phyloP scores from a whole-genome alignment of 345 rosid genomes.

The Leavenworthia alabamica region DNA sequence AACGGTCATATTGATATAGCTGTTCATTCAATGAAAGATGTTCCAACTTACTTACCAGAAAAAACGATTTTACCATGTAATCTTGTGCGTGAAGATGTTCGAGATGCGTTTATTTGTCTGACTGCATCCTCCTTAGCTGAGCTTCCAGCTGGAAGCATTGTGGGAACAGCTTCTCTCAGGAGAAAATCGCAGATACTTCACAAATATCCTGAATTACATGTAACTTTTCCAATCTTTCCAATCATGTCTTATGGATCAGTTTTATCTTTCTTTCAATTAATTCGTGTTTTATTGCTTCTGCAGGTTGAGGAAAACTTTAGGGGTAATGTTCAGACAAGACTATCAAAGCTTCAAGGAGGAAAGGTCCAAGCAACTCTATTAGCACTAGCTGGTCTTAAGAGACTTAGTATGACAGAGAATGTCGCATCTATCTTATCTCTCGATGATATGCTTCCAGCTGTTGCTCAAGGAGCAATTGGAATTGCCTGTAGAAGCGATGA shows the following conservation, averaged over 20 bases:
- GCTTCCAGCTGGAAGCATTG: conserved; percentile 76
- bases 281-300: background rate
- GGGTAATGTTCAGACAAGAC: conserved; percentile 92
- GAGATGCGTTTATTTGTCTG: conserved; percentile 83
- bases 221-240: conserved; percentile 29
- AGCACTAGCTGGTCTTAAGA: conserved; percentile 94
- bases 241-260: background rate
- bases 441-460: conserved; percentile 98
- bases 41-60: conserved; percentile 87
- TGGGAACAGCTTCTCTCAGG: conserved; percentile 97
- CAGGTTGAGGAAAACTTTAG: conserved; percentile 89
- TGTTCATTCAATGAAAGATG: conserved; percentile 98
- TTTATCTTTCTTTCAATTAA: background rate
- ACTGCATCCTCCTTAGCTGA: conserved; percentile 59
- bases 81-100: conserved; percentile 86
- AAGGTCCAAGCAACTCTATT: conserved; percentile 80
- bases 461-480: conserved; percentile 99
- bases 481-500: conserved; percentile 83
- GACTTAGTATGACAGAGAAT: conserved; percentile 82
- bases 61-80: conserved; percentile 84
- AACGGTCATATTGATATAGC: conserved; percentile 91
- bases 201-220: conserved; percentile 70
- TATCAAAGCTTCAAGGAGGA: conserved; percentile 81
- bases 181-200: conserved; percentile 92
- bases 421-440: conserved; percentile 67